Evolutionary conservation across 108 stramenopile genomes (phyloP).

Genomic region (Cyclotella atomus): DNA sequence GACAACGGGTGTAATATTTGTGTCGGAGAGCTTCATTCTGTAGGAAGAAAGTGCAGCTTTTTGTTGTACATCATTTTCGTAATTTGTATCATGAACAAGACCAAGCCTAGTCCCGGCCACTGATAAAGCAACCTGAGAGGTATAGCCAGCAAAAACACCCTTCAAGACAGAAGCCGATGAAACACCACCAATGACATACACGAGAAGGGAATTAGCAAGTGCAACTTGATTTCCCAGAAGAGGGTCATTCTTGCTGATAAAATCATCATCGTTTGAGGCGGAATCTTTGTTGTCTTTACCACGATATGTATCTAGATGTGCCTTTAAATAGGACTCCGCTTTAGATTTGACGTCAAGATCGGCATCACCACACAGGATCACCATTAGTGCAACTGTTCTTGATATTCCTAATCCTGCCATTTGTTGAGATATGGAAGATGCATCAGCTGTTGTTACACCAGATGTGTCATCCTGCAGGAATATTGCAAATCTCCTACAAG

Average conservation of each 20-base stretch:
- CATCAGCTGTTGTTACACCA: not conserved
- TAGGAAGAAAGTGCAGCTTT: slow-evolving; percentile 49
- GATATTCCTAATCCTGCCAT: slow-evolving; percentile 43
- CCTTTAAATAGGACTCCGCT: slow-evolving; percentile 65
- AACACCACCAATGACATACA: slow-evolving; percentile 58
- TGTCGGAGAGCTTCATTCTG: slow-evolving; percentile 58
- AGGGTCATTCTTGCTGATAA: slow-evolving; percentile 7
- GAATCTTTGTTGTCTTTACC: slow-evolving; percentile 25
- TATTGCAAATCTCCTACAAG: slow-evolving; percentile 58
- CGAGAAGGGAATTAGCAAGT: slow-evolving; percentile 48
- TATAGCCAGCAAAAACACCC: slow-evolving; percentile 10
- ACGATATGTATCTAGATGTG: slow-evolving; percentile 63
- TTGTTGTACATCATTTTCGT: slow-evolving; percentile 14
- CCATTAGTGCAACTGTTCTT: slow-evolving; percentile 67
- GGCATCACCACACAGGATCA: slow-evolving; percentile 62
- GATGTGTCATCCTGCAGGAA: slow-evolving; percentile 44
- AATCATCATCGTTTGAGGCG: not conserved
- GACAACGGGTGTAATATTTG: slow-evolving; percentile 45
- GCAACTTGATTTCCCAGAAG: slow-evolving; percentile 53
- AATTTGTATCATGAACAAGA: slow-evolving; percentile 26
- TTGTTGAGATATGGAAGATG: no score
- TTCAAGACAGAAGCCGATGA: slow-evolving; percentile 14
- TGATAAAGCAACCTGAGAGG: slow-evolving; percentile 30
- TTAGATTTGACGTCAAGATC: slow-evolving; percentile 61
- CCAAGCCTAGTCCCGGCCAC: slow-evolving; percentile 24